Evolutionary conservation across 345 rosid species (phyloP).

Genomic region (Mallotus nudiflorus): DNA sequence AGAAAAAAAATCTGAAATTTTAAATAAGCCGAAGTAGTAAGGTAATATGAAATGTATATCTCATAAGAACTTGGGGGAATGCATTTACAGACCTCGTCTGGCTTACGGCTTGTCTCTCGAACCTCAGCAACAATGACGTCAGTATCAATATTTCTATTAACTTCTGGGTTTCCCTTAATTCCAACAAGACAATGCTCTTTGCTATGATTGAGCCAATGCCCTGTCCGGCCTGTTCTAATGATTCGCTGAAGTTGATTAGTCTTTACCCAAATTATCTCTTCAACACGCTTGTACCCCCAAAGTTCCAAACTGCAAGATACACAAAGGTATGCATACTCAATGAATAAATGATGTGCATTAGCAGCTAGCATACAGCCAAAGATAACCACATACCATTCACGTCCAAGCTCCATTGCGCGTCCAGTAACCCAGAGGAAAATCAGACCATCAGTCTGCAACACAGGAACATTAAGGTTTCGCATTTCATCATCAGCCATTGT

Average conservation of each 20-base stretch:
- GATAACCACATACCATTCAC: slow-evolving; percentile 66
- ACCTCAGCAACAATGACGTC: slow-evolving; percentile 99
- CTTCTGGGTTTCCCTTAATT: slow-evolving; percentile 91
- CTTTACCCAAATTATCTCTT: slow-evolving; percentile 96
- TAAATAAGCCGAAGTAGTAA: not conserved
- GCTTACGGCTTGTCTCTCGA: slow-evolving; percentile 97
- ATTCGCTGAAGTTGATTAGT: slow-evolving; percentile 97
- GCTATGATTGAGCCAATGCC: slow-evolving; percentile 99
- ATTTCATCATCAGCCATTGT: slow-evolving; percentile 99
- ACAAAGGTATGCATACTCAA: not conserved
- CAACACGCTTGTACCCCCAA: slow-evolving; percentile 97
- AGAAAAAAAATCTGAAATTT: not conserved
- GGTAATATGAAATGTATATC: not conserved
- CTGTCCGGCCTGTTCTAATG: slow-evolving; percentile 96
- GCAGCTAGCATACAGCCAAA: not conserved
- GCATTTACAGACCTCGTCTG: slow-evolving; percentile 82
- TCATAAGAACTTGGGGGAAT: not conserved
- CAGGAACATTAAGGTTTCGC: slow-evolving; percentile 97
- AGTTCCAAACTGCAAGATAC: slow-evolving; percentile 69
- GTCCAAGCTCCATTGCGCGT: slow-evolving; percentile 99
- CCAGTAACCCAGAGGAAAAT: slow-evolving; percentile 99
- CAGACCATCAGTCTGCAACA: slow-evolving; percentile 95
- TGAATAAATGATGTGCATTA: not conserved
- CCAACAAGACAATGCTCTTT: slow-evolving; percentile 99
- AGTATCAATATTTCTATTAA: slow-evolving; percentile 94